Evolutionary conservation across 495 filamentous ascomycete genomes (phyloP).

Genomic region (Elasticomyces elasticus): DNA sequence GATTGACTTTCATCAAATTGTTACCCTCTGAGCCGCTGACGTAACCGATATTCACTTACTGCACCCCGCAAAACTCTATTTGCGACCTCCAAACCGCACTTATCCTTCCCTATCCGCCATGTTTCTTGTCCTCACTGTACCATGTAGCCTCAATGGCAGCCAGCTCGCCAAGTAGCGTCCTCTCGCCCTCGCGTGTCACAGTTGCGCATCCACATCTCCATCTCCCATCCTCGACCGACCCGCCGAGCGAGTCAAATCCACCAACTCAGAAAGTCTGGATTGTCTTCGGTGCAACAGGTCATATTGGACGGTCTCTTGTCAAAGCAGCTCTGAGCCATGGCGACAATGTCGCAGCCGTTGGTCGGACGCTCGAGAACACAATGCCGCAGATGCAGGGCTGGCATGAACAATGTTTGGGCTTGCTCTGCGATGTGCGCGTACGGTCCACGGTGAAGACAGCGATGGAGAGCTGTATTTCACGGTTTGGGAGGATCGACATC

Average conservation of each 20-base stretch:
- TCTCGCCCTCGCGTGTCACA: neutral
- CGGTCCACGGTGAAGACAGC: constrained; percentile 64
- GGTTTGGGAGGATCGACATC: constrained; percentile 76
- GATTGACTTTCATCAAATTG: neutral
- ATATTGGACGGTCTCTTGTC: constrained; percentile 86
- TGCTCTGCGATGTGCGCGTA: constrained; percentile 83
- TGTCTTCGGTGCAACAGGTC: constrained; percentile 91
- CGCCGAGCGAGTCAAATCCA: constrained; percentile 11
- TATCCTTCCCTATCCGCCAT: neutral
- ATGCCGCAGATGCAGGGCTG: constrained; percentile 59
- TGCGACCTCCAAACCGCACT: neutral
- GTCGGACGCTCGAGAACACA: constrained; percentile 70
- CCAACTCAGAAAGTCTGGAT: constrained; percentile 19
- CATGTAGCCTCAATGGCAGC: neutral
- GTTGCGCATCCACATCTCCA: constrained; percentile 5
- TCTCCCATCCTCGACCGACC: constrained; percentile 14
- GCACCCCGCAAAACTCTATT: neutral
- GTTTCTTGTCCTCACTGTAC: neutral
- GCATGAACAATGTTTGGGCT: constrained; percentile 60
- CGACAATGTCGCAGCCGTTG: constrained; percentile 83
- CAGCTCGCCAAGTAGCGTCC: neutral
- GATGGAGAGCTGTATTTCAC: constrained; percentile 54
- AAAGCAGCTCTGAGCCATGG: constrained; percentile 68
- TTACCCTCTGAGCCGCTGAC: neutral
- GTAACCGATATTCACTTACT: neutral